phyloP scores from a whole-genome alignment of 306 rosid genomes.

The Betula pendula region DNA sequence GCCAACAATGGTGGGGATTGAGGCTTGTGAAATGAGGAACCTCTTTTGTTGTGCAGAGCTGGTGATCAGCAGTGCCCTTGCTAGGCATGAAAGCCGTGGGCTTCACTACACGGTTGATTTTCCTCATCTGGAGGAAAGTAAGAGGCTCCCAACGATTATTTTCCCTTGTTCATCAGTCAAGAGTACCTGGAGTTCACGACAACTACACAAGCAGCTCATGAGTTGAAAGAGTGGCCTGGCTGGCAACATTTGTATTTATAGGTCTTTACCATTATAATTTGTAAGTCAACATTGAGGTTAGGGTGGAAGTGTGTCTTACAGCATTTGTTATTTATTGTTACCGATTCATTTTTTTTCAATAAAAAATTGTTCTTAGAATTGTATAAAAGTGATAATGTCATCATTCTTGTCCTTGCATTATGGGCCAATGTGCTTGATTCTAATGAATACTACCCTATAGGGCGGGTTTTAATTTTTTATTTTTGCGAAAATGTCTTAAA shows the following conservation, averaged over 20 bases:
- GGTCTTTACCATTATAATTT: slow-evolving; percentile 7
- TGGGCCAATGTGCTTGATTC: not conserved
- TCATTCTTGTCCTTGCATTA: not conserved
- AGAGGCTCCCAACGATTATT: slow-evolving; percentile 90
- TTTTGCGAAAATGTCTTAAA: no score
- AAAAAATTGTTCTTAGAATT: not conserved
- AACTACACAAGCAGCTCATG: slow-evolving; percentile 68
- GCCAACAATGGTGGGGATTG: slow-evolving; percentile 75
- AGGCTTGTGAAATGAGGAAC: slow-evolving; percentile 93
- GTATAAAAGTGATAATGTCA: not conserved
- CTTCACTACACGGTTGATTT: slow-evolving; percentile 87
- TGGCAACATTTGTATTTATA: slow-evolving; percentile 12
- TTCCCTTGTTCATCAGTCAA: slow-evolving; percentile 63
- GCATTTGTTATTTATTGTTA: not conserved
- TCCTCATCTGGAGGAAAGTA: slow-evolving; percentile 82
- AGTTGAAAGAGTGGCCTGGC: slow-evolving; percentile 16
- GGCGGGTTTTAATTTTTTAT: no score
- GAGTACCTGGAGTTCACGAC: slow-evolving; percentile 78
- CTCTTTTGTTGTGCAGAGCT: slow-evolving; percentile 86
- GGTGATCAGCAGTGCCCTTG: slow-evolving; percentile 85
- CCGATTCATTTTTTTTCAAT: not conserved
- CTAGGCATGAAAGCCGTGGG: slow-evolving; percentile 92
- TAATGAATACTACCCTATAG: not conserved
- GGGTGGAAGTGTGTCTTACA: not conserved
- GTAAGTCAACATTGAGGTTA: slow-evolving; percentile 3